Evolutionary conservation across 495 filamentous ascomycete species (phyloP).

Genomic region (Articulospora tetracladia): DNA sequence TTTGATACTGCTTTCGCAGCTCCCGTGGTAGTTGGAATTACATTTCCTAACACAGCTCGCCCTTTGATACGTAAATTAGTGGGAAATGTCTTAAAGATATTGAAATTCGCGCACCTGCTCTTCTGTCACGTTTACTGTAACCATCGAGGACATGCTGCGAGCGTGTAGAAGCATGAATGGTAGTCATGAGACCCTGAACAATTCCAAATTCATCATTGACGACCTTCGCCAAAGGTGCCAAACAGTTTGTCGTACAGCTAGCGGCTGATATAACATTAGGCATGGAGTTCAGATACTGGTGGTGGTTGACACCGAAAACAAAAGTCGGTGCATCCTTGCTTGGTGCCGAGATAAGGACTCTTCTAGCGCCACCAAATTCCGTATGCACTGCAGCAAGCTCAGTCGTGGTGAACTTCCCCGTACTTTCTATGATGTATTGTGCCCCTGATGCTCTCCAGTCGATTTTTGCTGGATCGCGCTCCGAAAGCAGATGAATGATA

Average conservation of each 20-base stretch:
- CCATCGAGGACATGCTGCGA: slow-evolving; percentile 14
- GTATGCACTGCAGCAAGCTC: slow-evolving; percentile 19
- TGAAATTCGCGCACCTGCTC: slow-evolving; percentile 4
- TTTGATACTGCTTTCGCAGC: slow-evolving; percentile 11
- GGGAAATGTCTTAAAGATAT: no score
- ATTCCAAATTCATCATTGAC: slow-evolving; percentile 11
- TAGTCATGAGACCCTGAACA: slow-evolving; percentile 8
- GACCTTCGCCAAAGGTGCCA: slow-evolving; percentile 11
- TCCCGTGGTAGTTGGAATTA: slow-evolving; percentile 11
- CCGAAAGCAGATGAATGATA: slow-evolving; percentile 86
- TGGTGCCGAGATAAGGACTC: slow-evolving; percentile 14
- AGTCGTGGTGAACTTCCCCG: slow-evolving; percentile 96
- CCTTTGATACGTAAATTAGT: background rate
- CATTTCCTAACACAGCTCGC: slow-evolving; percentile 8
- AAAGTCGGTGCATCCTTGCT: slow-evolving; percentile 10
- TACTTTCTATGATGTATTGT: slow-evolving; percentile 94
- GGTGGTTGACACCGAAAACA: slow-evolving; percentile 10
- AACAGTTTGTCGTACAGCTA: slow-evolving; percentile 15
- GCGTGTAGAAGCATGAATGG: slow-evolving; percentile 8
- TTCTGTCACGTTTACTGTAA: slow-evolving; percentile 11
- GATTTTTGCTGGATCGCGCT: slow-evolving; percentile 86
- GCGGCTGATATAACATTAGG: slow-evolving; percentile 6
- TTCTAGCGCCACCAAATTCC: slow-evolving; percentile 3
- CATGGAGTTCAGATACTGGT: background rate
- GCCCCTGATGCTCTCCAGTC: slow-evolving; percentile 84